A percentile compares a stretch with the other conserved stretches of the same genome.
Conservation (phyloP, 192 early-diverging fungal species). For the Jimgerdemannia flammicorona region DNA sequence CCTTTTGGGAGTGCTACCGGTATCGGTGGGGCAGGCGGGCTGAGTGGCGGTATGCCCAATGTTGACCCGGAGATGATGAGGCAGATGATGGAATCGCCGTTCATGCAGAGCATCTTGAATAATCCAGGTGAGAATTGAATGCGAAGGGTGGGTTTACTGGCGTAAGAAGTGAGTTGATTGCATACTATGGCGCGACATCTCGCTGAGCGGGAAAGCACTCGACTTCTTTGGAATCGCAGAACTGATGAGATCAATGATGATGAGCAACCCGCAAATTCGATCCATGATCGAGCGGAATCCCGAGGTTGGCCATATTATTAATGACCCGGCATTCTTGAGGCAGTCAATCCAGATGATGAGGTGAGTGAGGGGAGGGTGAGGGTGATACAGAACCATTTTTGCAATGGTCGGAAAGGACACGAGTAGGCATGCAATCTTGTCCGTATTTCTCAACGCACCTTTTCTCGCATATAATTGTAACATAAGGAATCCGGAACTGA, state of each 20-base stretch:
- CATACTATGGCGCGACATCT: not conserved
- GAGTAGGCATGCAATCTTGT: not conserved
- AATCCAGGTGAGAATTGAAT: conserved; percentile 24
- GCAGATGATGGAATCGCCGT: conserved; percentile 33
- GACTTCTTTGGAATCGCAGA: conserved; percentile 25
- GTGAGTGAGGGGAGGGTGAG: conserved; percentile 5
- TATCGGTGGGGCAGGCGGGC: conserved; percentile 5
- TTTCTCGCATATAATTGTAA: no score
- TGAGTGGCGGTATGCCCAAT: conserved; percentile 6
- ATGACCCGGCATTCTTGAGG: conserved; percentile 56
- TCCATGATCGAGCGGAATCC: conserved; percentile 58
- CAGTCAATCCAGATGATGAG: conserved; percentile 48
- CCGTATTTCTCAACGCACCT: not conserved
- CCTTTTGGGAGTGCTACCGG: not conserved
- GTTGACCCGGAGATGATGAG: conserved; percentile 30
- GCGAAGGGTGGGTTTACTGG: not conserved
- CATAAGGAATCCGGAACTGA: conserved; percentile 50
- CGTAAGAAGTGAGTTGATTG: not conserved
- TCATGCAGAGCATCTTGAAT: conserved; percentile 30
- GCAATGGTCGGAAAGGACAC: no score
- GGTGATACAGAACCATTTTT: not conserved
- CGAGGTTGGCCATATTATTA: conserved; percentile 59
- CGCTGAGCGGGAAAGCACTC: not conserved
- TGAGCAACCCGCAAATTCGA: conserved; percentile 56
- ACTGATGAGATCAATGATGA: conserved; percentile 55